Conservation (phyloP, 345 rosid species). For the Trapa bicornis region DNA sequence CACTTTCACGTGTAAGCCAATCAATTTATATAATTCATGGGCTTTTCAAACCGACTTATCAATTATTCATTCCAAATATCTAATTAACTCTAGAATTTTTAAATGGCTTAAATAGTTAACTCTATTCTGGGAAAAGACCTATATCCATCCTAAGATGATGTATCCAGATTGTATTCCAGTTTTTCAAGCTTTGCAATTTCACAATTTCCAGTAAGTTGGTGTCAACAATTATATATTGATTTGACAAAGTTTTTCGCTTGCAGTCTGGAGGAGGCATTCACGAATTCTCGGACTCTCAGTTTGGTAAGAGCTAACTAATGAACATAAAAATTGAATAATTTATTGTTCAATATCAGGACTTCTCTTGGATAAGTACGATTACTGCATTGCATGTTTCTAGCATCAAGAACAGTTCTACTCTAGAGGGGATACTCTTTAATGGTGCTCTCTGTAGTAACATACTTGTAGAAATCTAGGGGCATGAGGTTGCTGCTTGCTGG, state of each 20-base stretch:
- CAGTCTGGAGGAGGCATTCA: slow-evolving; percentile 99
- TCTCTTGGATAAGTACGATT: not conserved
- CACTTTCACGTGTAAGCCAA: too few relatives aligned
- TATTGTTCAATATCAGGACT: not conserved
- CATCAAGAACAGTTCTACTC: not conserved
- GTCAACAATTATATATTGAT: slow-evolving; percentile 8
- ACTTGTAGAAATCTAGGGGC: not conserved
- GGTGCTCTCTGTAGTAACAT: not conserved
- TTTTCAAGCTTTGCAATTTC: too few relatives aligned
- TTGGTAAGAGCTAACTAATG: slow-evolving; percentile 48
- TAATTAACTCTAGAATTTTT: too few relatives aligned
- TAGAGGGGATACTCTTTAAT: not conserved
- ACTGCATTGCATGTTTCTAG: not conserved
- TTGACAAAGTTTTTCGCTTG: slow-evolving; percentile 15
- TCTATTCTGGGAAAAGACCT: too few relatives aligned
- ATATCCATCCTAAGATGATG: too few relatives aligned
- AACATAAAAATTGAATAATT: not conserved
- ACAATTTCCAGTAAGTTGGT: too few relatives aligned
- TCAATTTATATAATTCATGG: too few relatives aligned
- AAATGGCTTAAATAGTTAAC: too few relatives aligned
- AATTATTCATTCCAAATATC: too few relatives aligned
- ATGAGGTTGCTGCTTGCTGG: not conserved
- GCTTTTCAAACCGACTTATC: too few relatives aligned
- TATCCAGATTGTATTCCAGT: too few relatives aligned
- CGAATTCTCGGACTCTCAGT: slow-evolving; percentile 99